Base-by-base conservation (phyloP, 1,284 basidiomycete species). In the Apiotrichum sp. region DNA sequence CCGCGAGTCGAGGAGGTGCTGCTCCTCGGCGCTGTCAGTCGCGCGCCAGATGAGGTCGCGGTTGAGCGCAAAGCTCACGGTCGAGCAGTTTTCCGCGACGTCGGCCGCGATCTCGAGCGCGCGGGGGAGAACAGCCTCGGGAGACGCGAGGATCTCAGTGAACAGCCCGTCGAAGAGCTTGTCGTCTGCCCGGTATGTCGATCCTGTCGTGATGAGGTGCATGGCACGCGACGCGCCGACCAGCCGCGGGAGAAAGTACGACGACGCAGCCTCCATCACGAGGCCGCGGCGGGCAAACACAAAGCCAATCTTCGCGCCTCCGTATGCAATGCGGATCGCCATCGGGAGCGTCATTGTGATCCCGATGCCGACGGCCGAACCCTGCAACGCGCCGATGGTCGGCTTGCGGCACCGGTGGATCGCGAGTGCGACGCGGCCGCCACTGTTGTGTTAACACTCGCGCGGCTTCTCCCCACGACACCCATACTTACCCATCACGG, bases 161-260 rank as follows among this genome's bases (percentile, higher is more conserved):
- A 61, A 61, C 10, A 61, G 50, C n/a, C 53, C 59, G 33, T 57
- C 50, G 16, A 50, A 32, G 4, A 61, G 42, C 41, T 33, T 16
- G 53, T 57, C 31, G 16, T 14, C 14, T 8, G 55, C 59, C 0
- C 50, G 55, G 50, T 57, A 57, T 13, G 49, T 45, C 3, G 42
- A 39, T 22, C 55, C 59, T 3, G 59, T 61, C 33, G 59, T 50
- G 41, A 47, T 35, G 53, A 61, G 53, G 35, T 54, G 50, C 53
- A 57, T 41, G 2, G 59, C 47, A 3, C 32, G n/a, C 5, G 42
- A 35, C 29, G 39, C 22, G 7, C 59, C 59, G 44, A 61, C 39
- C n/a, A 61, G 52, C n/a, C 32, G n/a, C 2, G 59, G 59, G n/a
- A 61, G 59, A 53, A 61, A 61, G 59, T 33, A 61, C n/a, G 55